These are phyloP conservation scores for Monosporascus sp. DNA, from an alignment of 2,329 filamentous ascomycete genomes.

Conservation along the genomic window DNA sequence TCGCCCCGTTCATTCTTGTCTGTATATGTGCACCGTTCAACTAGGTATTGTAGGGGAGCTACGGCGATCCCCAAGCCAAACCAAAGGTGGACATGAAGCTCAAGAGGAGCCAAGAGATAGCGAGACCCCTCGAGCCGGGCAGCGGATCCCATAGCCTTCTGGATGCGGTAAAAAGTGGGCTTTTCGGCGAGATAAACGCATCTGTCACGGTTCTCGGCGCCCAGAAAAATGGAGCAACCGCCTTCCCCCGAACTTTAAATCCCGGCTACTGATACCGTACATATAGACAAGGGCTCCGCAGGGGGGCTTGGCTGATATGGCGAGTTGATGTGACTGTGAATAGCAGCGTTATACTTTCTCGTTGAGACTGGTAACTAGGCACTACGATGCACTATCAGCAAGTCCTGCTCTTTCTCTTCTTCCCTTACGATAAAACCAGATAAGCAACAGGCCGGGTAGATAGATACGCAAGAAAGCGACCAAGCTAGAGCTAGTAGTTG, in stretches of 20 bases:
- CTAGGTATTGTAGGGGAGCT: too few species aligned
- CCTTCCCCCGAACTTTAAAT: background rate
- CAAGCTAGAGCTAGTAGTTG: background rate
- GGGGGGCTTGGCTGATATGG: background rate
- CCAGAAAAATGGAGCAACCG: background rate
- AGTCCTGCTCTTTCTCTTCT: background rate
- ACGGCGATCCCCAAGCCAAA: background rate
- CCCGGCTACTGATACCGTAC: too few species aligned
- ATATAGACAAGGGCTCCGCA: background rate
- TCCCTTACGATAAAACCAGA: background rate
- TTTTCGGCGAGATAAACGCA: background rate
- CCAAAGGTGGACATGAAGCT: background rate
- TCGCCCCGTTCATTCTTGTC: background rate
- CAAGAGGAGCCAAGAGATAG: background rate
- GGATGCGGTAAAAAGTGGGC: background rate
- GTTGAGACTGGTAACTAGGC: background rate
- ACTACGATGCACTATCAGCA: background rate
- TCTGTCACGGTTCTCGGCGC: background rate
- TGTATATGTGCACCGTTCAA: too few species aligned
- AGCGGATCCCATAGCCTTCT: background rate
- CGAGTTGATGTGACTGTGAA: background rate
- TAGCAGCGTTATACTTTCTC: background rate
- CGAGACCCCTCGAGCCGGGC: background rate
- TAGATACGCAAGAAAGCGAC: background rate
- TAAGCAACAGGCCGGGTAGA: background rate